Base-by-base conservation (phyloP, 495 filamentous ascomycete genomes). In the Hamigera avellanea region DNA sequence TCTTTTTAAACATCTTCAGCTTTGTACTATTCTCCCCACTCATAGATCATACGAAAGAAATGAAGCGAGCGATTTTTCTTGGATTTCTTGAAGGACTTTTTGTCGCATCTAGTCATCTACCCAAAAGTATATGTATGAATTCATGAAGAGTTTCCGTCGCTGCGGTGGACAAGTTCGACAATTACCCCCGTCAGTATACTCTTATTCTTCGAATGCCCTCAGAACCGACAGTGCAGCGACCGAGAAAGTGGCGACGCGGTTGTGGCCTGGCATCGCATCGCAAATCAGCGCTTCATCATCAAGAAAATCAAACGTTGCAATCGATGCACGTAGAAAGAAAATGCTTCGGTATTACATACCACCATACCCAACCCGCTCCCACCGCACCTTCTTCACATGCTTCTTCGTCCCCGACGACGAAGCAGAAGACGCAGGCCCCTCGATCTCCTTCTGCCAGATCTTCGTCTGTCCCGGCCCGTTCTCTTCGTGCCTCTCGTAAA, bases 141-240 rank as follows among this genome's bases (percentile, higher is more conserved):
- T n/a, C n/a, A n/a, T n/a, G n/a, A n/a, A n/a, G n/a, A n/a, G n/a
- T n/a, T n/a, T n/a, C n/a, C n/a, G n/a, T n/a, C n/a, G n/a, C n/a
- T n/a, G n/a, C n/a, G n/a, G n/a, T n/a, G n/a, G n/a, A n/a, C n/a
- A n/a, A n/a, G n/a, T n/a, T n/a, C n/a, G n/a, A n/a, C n/a, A n/a
- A n/a, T n/a, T n/a, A n/a, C n/a, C n/a, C n/a, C n/a, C n/a, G n/a
- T n/a, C n/a, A n/a, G n/a, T n/a, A n/a, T n/a, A n/a, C n/a, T n/a
- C n/a, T n/a, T n/a, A 61, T 39, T 59, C 43, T 42, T 67, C 72
- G 45, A 86, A 86, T 1, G 78, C 69, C 36, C 78, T 66, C 50
- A 81, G 59, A 10, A 80, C 70, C 2, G 81, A 80, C 8, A 81
- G 49, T 8, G 69, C 52, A 8, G 83, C 72, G 8, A 59, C 58